Percentiles rank a stretch among this genome's conserved stretches.
Conservation (phyloP, 495 filamentous ascomycete genomes). For the Echria macrotheca region DNA sequence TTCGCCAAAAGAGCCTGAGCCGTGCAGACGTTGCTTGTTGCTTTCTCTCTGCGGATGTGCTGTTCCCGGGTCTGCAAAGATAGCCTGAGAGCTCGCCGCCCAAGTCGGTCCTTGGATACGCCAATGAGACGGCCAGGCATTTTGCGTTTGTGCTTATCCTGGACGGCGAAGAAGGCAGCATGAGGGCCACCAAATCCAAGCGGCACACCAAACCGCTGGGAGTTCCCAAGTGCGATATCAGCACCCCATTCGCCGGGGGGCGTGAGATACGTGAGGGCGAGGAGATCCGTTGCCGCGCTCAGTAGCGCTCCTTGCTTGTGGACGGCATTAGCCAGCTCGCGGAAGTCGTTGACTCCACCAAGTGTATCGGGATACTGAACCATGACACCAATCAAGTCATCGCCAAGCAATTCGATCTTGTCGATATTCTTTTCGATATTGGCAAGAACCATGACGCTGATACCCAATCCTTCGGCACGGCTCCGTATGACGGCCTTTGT, state of each 20-base stretch:
- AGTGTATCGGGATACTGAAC: conserved; percentile 94
- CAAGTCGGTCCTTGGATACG: conserved; percentile 86
- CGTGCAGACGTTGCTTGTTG: conserved; percentile 97
- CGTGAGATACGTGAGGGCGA: conserved; percentile 84
- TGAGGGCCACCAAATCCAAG: conserved; percentile 94
- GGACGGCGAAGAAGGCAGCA: conserved; percentile 93
- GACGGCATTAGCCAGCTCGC: conserved; percentile 64
- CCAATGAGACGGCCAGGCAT: conserved; percentile 92
- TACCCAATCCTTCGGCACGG: conserved; percentile 89
- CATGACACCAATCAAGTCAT: conserved; percentile 84
- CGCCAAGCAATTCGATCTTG: conserved; percentile 64
- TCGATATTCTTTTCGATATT: conserved; percentile 58
- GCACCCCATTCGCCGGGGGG: conserved; percentile 95
- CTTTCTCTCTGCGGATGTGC: conserved; percentile 96
- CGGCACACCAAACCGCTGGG: conserved; percentile 92
- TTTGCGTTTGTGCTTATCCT: conserved; percentile 91
- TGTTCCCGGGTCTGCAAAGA: conserved; percentile 94
- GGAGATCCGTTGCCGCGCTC: conserved; percentile 84
- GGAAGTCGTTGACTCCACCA: conserved; percentile 74
- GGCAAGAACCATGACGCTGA: conserved; percentile 70
- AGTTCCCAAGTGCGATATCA: conserved; percentile 93
- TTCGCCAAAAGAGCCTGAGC: conserved; percentile 94
- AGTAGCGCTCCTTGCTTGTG: conserved; percentile 79
- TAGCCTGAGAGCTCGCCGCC: conserved; percentile 77
- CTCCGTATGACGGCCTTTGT: conserved; percentile 82